Evolutionary conservation across 176 grass and related monocot genomes (phyloP).

Genomic region (Cenchrus americanus): DNA sequence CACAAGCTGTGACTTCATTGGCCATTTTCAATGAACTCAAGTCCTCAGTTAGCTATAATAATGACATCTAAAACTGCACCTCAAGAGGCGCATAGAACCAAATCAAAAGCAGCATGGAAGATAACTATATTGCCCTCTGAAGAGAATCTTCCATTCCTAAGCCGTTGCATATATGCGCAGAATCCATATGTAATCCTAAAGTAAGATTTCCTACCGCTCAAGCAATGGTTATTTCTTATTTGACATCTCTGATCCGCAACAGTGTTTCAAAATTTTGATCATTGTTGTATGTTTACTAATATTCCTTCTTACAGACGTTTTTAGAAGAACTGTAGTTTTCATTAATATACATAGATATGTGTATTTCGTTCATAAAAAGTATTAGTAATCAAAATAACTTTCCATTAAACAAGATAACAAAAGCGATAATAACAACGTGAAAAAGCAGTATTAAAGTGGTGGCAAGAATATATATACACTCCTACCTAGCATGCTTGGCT

Average conservation of each 20-base stretch:
- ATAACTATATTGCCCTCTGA: neutral
- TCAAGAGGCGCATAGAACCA: neutral
- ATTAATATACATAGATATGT: neutral
- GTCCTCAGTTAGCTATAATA: too few species aligned
- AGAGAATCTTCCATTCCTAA: neutral
- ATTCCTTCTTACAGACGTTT: neutral
- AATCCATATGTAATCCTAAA: neutral
- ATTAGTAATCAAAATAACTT: neutral
- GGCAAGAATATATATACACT: neutral
- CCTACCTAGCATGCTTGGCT: constrained; percentile 31
- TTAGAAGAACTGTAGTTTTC: neutral
- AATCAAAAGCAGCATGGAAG: neutral
- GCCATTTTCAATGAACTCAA: too few species aligned
- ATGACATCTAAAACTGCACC: neutral
- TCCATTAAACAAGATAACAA: neutral
- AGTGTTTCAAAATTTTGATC: too few species aligned
- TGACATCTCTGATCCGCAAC: too few species aligned
- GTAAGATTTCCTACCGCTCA: neutral
- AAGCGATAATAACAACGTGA: neutral
- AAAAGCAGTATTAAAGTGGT: neutral
- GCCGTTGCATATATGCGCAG: neutral
- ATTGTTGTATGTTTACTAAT: neutral
- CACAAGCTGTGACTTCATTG: neutral
- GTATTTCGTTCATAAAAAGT: neutral
- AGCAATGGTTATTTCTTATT: neutral